A percentile compares a stretch with the other conserved stretches of the same genome.
These are phyloP conservation scores for Panaeolus cyanescens DNA, from an alignment of 768 basidiomycete genomes.

Conservation along the genomic window DNA sequence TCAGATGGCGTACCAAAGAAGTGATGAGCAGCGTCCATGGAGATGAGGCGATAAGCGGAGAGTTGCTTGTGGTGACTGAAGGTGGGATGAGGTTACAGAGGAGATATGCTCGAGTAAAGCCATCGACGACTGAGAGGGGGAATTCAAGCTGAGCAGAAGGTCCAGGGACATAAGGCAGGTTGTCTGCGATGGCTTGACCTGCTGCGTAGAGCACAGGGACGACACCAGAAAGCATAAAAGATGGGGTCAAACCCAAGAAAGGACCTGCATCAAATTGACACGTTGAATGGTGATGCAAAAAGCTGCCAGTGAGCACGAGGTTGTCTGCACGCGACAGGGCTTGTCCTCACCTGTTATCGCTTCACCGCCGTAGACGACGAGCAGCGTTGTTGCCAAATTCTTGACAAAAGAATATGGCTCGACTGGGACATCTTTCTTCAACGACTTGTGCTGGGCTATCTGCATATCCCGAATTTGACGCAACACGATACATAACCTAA, in stretches of 20 bases:
- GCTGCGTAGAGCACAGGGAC: conserved; percentile 62
- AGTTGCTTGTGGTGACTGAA: conserved; percentile 54
- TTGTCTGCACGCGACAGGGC: not conserved
- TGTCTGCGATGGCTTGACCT: conserved; percentile 62
- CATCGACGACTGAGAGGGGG: conserved; percentile 75
- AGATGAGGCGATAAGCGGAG: conserved; percentile 54
- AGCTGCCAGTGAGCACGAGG: conserved; percentile 2
- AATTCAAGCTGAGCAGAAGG: conserved; percentile 63
- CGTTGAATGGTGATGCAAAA: conserved; percentile 3
- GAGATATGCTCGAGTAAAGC: conserved; percentile 75
- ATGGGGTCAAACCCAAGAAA: conserved; percentile 65
- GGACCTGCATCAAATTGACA: conserved; percentile 44
- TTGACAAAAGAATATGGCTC: conserved; percentile 61
- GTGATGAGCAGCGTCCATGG: conserved; percentile 78
- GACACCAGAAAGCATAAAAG: conserved; percentile 78
- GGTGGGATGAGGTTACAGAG: conserved; percentile 80
- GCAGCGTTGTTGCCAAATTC: conserved; percentile 55
- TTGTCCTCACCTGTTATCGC: conserved; percentile 56
- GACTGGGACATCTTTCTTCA: conserved; percentile 33
- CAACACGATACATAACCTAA: conserved; percentile 70
- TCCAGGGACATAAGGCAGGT: conserved; percentile 56
- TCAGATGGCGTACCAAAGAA: conserved; percentile 56
- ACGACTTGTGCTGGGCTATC: conserved; percentile 40
- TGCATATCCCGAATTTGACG: conserved; percentile 61
- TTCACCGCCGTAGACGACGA: conserved; percentile 82